Evolutionary conservation across 257 asterid species (phyloP).

Genomic region (Penstemon eatonii): DNA sequence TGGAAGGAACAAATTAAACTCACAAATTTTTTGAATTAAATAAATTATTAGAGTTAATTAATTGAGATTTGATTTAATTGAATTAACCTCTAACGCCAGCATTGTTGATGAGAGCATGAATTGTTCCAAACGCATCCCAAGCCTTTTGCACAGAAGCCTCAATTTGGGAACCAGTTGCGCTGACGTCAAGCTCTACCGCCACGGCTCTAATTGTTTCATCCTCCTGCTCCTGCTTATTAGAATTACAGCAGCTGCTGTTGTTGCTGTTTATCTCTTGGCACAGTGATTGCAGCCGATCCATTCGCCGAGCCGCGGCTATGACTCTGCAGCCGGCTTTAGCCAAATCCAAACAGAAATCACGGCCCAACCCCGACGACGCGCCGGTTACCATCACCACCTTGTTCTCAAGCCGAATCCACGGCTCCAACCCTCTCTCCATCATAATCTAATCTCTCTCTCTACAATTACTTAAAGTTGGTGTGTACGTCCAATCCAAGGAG

Average conservation of each 20-base stretch:
- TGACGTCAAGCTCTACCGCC: conserved; percentile 41
- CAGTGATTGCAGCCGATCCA: conserved; percentile 26
- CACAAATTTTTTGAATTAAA: too few relatives aligned
- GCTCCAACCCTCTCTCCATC: background rate
- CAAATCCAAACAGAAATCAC: conserved; percentile 27
- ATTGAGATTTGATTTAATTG: too few relatives aligned
- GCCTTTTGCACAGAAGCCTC: conserved; percentile 39
- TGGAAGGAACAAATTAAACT: too few relatives aligned
- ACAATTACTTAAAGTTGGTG: too few relatives aligned
- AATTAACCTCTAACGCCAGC: conserved; percentile 40
- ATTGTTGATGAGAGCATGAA: conserved; percentile 42
- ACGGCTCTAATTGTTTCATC: conserved; percentile 18
- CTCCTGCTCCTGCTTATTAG: too few relatives aligned
- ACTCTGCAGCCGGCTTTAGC: conserved; percentile 33
- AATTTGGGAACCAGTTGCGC: conserved; percentile 20
- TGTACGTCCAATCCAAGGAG: too few relatives aligned
- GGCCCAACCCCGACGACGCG: conserved; percentile 33
- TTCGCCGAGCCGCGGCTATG: conserved; percentile 37
- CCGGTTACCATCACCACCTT: conserved; percentile 38
- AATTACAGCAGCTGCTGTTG: too few relatives aligned
- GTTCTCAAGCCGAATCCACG: background rate
- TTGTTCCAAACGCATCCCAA: conserved; percentile 44
- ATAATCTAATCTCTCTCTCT: too few relatives aligned
- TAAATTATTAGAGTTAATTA: too few relatives aligned
- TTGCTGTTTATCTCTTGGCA: conserved; percentile 28